Percentiles rank a stretch among this genome's conserved stretches.
phyloP scores from a whole-genome alignment of 2,329 filamentous ascomycete genomes.

The Metarhizium robertsii region DNA sequence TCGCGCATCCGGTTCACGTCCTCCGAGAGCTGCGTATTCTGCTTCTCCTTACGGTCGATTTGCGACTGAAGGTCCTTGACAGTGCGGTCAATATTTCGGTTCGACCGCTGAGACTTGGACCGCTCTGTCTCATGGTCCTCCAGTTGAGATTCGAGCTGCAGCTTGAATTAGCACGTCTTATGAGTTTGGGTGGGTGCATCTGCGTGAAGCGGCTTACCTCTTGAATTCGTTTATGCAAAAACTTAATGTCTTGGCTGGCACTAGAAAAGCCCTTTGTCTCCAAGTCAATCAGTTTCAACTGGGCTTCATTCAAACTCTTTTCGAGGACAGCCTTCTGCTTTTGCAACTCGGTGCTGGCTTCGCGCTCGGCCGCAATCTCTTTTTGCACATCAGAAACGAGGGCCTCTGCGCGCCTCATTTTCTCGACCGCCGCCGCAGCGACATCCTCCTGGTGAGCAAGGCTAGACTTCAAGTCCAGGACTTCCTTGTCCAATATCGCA shows the following conservation, averaged over 20 bases:
- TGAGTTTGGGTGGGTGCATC: background rate
- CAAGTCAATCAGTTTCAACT: conserved; percentile 81
- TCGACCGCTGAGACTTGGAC: conserved; percentile 72
- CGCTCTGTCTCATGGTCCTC: conserved; percentile 74
- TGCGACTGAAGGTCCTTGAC: conserved; percentile 90
- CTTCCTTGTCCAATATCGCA: conserved; percentile 77
- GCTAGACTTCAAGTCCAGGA: conserved; percentile 79
- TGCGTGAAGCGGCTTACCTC: conserved; percentile 55
- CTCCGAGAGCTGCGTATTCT: conserved; percentile 69
- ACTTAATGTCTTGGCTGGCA: conserved; percentile 89
- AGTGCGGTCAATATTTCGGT: conserved; percentile 85
- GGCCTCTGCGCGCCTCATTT: conserved; percentile 92
- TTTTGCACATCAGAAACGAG: conserved; percentile 84
- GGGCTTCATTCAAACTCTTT: conserved; percentile 82
- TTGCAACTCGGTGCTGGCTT: conserved; percentile 70
- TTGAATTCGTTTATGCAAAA: conserved; percentile 87
- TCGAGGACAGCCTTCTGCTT: conserved; percentile 86
- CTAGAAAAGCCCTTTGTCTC: conserved; percentile 97
- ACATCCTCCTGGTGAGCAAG: conserved; percentile 92
- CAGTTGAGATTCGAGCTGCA: conserved; percentile 76
- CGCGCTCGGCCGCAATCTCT: conserved; percentile 79
- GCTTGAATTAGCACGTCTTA: conserved; percentile 15
- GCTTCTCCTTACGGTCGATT: conserved; percentile 87
- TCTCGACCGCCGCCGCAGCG: conserved; percentile 81
- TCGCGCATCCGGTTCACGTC: conserved; percentile 81